phyloP scores from a whole-genome alignment of 805 yeast genomes.

The Myxozyma monticola region DNA sequence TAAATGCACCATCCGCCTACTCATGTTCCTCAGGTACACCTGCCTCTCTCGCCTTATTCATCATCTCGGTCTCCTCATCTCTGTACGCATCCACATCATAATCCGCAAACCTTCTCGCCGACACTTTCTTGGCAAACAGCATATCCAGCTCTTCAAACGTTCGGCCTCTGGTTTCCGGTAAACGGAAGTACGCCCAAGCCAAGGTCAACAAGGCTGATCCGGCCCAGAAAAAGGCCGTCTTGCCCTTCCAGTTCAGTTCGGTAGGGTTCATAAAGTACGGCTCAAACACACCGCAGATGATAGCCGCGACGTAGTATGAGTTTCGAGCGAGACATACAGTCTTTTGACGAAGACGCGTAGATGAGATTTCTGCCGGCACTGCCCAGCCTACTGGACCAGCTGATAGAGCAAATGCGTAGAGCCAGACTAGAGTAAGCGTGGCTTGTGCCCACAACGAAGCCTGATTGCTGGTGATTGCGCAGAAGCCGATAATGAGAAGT shows the following conservation, averaged over 20 bases:
- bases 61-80: too few relatives aligned
- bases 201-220: constrained; percentile 41
- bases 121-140: constrained; percentile 45
- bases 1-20: too few relatives aligned
- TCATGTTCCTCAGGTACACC: too few relatives aligned
- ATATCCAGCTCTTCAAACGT: constrained; percentile 62
- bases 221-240: constrained; percentile 35
- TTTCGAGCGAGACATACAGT: constrained; percentile 47
- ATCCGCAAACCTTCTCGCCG: constrained; percentile 34
- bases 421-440: constrained; percentile 48
- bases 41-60: too few relatives aligned
- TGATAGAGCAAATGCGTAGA: constrained; percentile 48
- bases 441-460: constrained; percentile 38
- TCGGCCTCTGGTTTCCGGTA: constrained; percentile 61
- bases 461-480: constrained; percentile 16
- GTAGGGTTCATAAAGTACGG: constrained; percentile 55
- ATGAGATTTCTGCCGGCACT: constrained; percentile 46
- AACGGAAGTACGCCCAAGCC: constrained; percentile 50
- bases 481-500: constrained; percentile 25
- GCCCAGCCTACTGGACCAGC: constrained; percentile 48
- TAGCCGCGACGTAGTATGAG: constrained; percentile 31
- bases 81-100: constrained; percentile 1
- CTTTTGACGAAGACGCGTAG: constrained; percentile 46
- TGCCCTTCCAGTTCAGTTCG: constrained; percentile 36
- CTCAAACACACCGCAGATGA: constrained; percentile 30